Conservation (phyloP, 805 yeast species). For the Kluyveromyces siamensis region DNA sequence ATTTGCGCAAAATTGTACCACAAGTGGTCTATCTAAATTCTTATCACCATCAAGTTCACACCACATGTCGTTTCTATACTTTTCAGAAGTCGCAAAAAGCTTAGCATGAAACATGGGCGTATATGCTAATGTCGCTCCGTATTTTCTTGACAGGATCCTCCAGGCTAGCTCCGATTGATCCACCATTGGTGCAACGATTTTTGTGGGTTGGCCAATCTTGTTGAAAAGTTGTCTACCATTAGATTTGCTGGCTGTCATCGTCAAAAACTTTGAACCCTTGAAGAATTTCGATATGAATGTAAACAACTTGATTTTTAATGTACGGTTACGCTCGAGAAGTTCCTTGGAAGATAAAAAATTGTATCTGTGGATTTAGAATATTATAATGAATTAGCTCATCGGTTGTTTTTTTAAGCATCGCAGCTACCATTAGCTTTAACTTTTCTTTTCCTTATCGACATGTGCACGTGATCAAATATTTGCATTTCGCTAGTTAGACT, state of each 20-base stretch:
- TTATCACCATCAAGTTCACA: constrained; percentile 63
- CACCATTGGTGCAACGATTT: constrained; percentile 97
- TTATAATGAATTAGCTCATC: no score
- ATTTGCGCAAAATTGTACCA: constrained; percentile 95
- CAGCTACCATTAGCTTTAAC: no score
- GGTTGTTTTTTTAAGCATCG: no score
- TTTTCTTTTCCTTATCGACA: no score
- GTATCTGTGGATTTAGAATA: no score
- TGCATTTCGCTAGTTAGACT: no score
- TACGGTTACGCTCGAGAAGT: neutral
- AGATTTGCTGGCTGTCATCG: constrained; percentile 9
- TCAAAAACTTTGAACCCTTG: neutral
- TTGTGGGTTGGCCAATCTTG: constrained; percentile 63
- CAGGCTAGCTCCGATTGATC: constrained; percentile 95
- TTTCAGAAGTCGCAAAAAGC: constrained; percentile 74
- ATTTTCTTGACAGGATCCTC: constrained; percentile 75
- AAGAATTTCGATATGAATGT: neutral
- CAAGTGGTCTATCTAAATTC: constrained; percentile 67
- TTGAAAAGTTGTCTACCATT: constrained; percentile 65
- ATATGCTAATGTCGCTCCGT: constrained; percentile 91
- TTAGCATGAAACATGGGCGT: constrained; percentile 97
- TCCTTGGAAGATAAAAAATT: no score
- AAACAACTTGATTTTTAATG: neutral
- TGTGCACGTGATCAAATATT: neutral
- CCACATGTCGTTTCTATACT: constrained; percentile 73